Percentiles rank a stretch among this genome's conserved stretches.
phyloP scores from a whole-genome alignment of 2,329 filamentous ascomycete genomes.

The Exophiala mesophila region DNA sequence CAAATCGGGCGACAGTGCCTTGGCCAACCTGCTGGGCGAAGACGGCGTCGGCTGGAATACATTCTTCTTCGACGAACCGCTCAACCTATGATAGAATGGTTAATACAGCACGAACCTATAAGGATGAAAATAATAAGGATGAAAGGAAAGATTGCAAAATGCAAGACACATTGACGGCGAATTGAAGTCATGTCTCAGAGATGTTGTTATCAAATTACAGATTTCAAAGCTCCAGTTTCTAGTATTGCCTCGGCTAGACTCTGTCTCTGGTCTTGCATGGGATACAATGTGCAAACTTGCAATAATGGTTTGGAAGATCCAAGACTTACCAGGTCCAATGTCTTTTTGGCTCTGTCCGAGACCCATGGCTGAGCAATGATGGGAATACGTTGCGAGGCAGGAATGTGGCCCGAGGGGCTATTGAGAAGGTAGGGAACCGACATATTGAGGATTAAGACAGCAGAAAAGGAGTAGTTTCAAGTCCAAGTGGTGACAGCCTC shows the following conservation, averaged over 20 bases:
- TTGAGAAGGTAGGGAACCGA: conserved; percentile 28
- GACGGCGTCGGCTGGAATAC: conserved; percentile 76
- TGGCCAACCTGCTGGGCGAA: conserved; percentile 74
- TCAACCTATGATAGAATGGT: too few relatives aligned
- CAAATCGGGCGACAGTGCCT: conserved; percentile 62
- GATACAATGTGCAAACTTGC: not conserved
- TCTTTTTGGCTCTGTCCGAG: conserved; percentile 78
- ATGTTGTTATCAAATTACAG: too few relatives aligned
- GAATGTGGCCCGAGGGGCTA: conserved; percentile 36
- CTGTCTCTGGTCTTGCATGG: too few relatives aligned
- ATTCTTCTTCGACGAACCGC: conserved; percentile 96
- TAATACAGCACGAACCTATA: too few relatives aligned
- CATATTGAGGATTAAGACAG: conserved; percentile 14
- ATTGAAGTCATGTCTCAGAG: too few relatives aligned
- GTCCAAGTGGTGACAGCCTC: too few relatives aligned
- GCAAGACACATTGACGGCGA: too few relatives aligned
- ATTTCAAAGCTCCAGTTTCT: too few relatives aligned
- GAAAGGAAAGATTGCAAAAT: too few relatives aligned
- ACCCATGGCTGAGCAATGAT: conserved; percentile 60
- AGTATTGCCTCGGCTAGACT: too few relatives aligned
- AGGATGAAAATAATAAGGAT: too few relatives aligned
- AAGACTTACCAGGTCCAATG: conserved; percentile 62
- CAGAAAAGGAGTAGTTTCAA: too few relatives aligned
- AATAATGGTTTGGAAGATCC: not conserved
- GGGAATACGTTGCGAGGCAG: conserved; percentile 51